A percentile compares a stretch with the other conserved stretches of the same genome.
phyloP scores from a whole-genome alignment of 164 flowering plant species.

The Amborella trichopoda region DNA sequence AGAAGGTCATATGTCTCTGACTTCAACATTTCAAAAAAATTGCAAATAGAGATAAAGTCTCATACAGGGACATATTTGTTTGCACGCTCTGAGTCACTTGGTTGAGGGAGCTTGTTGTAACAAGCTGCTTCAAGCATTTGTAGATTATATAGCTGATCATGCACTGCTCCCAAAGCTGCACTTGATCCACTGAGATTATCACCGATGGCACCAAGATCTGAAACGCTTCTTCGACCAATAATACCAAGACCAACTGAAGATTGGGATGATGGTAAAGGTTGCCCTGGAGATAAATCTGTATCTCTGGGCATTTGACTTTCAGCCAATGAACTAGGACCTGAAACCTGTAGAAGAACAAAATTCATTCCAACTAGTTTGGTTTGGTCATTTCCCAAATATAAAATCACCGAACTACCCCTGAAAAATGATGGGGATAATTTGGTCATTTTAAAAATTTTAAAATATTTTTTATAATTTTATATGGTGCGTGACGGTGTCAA shows the following conservation, averaged over 20 bases:
- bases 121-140: conserved; percentile 96
- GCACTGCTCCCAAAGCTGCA: conserved; percentile 40
- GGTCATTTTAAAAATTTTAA: no score
- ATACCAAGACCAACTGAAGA: conserved; percentile 70
- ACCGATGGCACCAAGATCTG: conserved; percentile 93
- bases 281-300: conserved; percentile 74
- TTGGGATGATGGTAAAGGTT: conserved; percentile 63
- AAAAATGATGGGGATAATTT: no score
- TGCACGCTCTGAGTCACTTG: conserved; percentile 90
- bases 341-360: no score
- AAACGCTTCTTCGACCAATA: conserved; percentile 86
- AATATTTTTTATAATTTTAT: no score
- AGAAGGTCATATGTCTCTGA: no score
- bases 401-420: no score
- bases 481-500: no score
- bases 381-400: no score
- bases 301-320: conserved; percentile 57
- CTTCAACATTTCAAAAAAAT: no score
- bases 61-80: conserved; percentile 80
- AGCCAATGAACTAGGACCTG: conserved; percentile 37
- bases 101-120: conserved; percentile 78
- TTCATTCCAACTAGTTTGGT: no score
- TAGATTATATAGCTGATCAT: conserved; percentile 60
- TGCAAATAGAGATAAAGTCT: no score
- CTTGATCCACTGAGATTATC: conserved; percentile 52